Evolutionary conservation across 805 yeast species (phyloP), one percentile per base, ranked within the genome.

Genomic region (Zygotorulaspora sp.): DNA sequence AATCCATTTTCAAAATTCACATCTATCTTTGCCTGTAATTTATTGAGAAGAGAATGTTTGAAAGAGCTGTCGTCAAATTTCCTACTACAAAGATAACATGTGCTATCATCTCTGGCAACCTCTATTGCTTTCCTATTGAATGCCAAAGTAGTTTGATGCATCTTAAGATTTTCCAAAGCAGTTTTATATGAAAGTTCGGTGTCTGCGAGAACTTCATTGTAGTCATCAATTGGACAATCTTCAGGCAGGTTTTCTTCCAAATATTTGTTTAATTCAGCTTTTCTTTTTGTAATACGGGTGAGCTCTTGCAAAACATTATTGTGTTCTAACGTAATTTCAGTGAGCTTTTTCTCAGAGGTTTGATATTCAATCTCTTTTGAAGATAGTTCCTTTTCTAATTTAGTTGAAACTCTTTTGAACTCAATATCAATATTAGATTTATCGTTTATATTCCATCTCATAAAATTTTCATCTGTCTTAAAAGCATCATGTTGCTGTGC

Each of bases 1-100:
- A 67, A 46, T 13, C 65, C 52, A 3, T 58, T 50, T 17, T 67
- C 62, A 26, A 58, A 53, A 2, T 52, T 50, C 1, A 59, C 58
- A 39, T 61, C 60, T 1, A 62, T 55, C 26, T 61, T 57, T 2
- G 58, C 43, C 32, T 53, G 50, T 34, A 66, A 34, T 17, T 57
- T 66, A 4, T 45, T 25, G 9, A 67, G 38, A 11, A 67, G 48
- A 1, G 41, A 39, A 10, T 52, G 42, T 5, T 53, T 53, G 2
- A 49, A 42, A 2, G 53, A 59, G 1, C 53, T 51, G 7, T 64
- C 66, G 11, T 72, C 73, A 60, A 88, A 83, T 9, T 71, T 67
- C 35, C 95, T 68, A 13, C 75, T 74, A 58, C 97, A 90, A 30
- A 89, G 63, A 29, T 80, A 63, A 59, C 97, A 90, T 32, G 74